Percentiles rank a stretch among this genome's conserved stretches.
Conservation (phyloP, 2,329 filamentous ascomycete genomes). For the Paraphaeosphaeria minitans region DNA sequence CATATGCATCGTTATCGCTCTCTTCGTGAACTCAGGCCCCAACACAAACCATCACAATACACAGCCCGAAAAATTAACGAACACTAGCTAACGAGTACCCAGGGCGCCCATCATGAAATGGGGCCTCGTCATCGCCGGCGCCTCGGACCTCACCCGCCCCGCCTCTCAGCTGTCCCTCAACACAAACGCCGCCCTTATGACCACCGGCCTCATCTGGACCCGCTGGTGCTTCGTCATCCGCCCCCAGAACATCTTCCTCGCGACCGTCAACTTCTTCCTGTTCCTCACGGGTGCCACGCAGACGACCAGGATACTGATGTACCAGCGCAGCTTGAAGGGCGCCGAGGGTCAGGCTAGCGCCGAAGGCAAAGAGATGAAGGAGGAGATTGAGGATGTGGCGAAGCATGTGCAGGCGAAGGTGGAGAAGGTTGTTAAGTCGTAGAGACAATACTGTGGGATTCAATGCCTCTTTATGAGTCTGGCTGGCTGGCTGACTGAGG, state of each 20-base stretch:
- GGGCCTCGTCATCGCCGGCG: constrained; percentile 88
- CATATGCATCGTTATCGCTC: background rate
- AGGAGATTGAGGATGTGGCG: constrained; percentile 38
- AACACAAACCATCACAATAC: background rate
- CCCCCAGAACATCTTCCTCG: constrained; percentile 89
- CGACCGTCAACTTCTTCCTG: constrained; percentile 98
- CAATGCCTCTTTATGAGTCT: too few species aligned
- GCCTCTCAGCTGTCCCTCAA: constrained; percentile 91
- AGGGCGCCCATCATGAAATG: constrained; percentile 97
- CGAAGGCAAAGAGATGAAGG: constrained; percentile 41
- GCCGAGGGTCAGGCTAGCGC: constrained; percentile 47
- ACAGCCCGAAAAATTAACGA: background rate
- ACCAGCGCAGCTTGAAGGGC: constrained; percentile 65
- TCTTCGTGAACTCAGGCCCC: background rate
- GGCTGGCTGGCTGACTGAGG: too few species aligned
- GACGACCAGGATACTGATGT: constrained; percentile 74
- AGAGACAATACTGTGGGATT: background rate
- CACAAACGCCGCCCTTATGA: constrained; percentile 87
- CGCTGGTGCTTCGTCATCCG: constrained; percentile 98
- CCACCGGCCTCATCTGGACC: constrained; percentile 96
- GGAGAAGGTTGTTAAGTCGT: constrained; percentile 30
- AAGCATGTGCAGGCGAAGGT: constrained; percentile 38
- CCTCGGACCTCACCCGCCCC: constrained; percentile 89
- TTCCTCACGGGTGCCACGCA: constrained; percentile 85
- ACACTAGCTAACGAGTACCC: constrained; percentile 8